These are phyloP conservation scores for Aspergillus sp. DNA, from an alignment of 2,329 filamentous ascomycete genomes.

Conservation along the genomic window DNA sequence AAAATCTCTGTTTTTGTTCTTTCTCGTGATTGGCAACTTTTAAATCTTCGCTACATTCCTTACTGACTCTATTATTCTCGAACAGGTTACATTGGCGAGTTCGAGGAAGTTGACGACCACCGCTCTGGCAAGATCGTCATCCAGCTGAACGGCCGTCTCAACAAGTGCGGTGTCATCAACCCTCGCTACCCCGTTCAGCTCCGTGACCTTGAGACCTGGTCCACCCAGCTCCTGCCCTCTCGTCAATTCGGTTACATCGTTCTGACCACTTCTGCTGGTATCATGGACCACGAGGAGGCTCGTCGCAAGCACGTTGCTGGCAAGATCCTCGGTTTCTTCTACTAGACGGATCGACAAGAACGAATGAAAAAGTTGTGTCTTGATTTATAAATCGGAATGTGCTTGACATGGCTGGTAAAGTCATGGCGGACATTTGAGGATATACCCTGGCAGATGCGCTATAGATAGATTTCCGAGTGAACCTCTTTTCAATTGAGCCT, in stretches of 20 bases:
- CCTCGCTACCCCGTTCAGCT: constrained; percentile 99
- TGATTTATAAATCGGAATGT: constrained; percentile 15
- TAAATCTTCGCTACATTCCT: constrained; percentile 78
- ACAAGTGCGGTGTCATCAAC: constrained; percentile 99
- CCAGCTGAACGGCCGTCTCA: constrained; percentile 97
- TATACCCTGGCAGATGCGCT: constrained; percentile 17
- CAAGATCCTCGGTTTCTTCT: constrained; percentile 99
- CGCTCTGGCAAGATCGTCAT: constrained; percentile 99
- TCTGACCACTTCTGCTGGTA: constrained; percentile 96
- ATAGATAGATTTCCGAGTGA: constrained; percentile 20
- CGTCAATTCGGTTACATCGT: constrained; percentile 99
- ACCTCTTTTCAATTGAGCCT: constrained; percentile 8
- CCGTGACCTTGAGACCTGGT: constrained; percentile 98
- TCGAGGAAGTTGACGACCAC: constrained; percentile 99
- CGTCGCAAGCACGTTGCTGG: constrained; percentile 97
- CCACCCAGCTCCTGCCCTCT: constrained; percentile 95
- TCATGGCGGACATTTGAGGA: constrained; percentile 18
- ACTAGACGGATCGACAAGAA: constrained; percentile 50
- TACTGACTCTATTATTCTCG: constrained; percentile 43
- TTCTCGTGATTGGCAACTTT: constrained; percentile 73
- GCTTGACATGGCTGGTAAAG: constrained; percentile 10
- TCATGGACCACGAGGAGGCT: constrained; percentile 99
- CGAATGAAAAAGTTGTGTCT: constrained; percentile 16
- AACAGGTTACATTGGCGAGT: constrained; percentile 96
- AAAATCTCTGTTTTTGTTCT: constrained; percentile 5